Conservation (phyloP, 2,329 filamentous ascomycete genomes). For the Knufia fluminis region DNA sequence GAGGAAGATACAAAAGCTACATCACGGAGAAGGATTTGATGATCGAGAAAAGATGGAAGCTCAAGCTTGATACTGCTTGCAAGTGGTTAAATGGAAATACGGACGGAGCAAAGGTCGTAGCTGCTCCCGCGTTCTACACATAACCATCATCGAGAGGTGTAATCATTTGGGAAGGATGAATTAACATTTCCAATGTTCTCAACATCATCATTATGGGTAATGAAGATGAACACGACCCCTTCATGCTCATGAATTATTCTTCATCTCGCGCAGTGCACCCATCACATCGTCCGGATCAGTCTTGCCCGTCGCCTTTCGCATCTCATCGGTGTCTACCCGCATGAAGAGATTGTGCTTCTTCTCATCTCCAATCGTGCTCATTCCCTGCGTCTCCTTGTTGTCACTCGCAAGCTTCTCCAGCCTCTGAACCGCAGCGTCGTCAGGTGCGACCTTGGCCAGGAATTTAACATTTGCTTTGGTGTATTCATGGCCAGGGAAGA, state of each 20-base stretch:
- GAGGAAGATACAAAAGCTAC: neutral
- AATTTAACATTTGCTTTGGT: slow-evolving; percentile 97
- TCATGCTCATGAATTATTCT: slow-evolving; percentile 46
- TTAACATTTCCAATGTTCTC: neutral
- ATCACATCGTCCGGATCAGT: slow-evolving; percentile 76
- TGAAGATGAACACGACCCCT: neutral
- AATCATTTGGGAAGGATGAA: neutral
- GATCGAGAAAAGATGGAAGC: no score
- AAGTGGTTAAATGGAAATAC: no score
- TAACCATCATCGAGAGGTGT: neutral
- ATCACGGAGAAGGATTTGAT: neutral
- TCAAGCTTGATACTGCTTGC: no score
- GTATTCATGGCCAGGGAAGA: slow-evolving; percentile 95
- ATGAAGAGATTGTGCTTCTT: slow-evolving; percentile 96
- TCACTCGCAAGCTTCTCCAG: slow-evolving; percentile 66
- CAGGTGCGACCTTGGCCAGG: slow-evolving; percentile 27
- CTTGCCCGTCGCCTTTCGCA: slow-evolving; percentile 76
- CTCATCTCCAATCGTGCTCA: slow-evolving; percentile 94
- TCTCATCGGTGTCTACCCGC: slow-evolving; percentile 66
- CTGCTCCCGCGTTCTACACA: no score
- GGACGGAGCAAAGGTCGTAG: no score
- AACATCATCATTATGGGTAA: neutral
- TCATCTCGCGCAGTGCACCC: slow-evolving; percentile 77
- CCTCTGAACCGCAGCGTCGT: slow-evolving; percentile 59
- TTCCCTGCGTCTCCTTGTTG: slow-evolving; percentile 83